Conservation (phyloP, 108 stramenopile species). For the Cyclotella choctawhatcheeana region DNA sequence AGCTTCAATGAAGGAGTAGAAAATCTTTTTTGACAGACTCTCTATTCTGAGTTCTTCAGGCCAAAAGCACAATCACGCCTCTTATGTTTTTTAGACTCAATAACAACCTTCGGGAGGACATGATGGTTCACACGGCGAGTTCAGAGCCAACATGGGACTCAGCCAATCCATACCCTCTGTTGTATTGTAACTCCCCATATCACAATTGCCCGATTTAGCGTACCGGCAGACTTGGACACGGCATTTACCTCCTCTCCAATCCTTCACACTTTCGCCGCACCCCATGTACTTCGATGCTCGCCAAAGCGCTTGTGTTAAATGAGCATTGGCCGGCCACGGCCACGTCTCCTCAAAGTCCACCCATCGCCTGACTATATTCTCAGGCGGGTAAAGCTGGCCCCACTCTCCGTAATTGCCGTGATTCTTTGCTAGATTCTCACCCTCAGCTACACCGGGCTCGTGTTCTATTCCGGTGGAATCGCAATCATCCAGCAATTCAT, state of each 20-base stretch:
- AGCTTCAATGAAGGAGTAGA: no score
- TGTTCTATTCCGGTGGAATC: slow-evolving; percentile 31
- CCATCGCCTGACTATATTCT: slow-evolving; percentile 35
- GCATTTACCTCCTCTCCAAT: slow-evolving; percentile 37
- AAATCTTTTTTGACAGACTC: no score
- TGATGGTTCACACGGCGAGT: slow-evolving; percentile 34
- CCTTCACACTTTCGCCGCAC: slow-evolving; percentile 37
- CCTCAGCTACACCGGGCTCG: slow-evolving; percentile 18
- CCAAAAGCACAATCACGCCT: no score
- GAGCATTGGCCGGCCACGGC: slow-evolving; percentile 31
- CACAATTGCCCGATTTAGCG: slow-evolving; percentile 37
- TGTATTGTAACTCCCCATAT: slow-evolving; percentile 32
- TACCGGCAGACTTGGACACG: slow-evolving; percentile 46
- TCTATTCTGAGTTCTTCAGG: no score
- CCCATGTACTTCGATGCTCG: slow-evolving; percentile 34
- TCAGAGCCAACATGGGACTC: slow-evolving; percentile 25
- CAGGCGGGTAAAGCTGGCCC: slow-evolving; percentile 36
- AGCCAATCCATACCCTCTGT: slow-evolving; percentile 34
- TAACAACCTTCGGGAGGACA: slow-evolving; percentile 39
- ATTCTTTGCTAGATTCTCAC: slow-evolving; percentile 41
- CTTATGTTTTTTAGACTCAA: no score
- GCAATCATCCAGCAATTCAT: slow-evolving; percentile 21
- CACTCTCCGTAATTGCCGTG: slow-evolving; percentile 19
- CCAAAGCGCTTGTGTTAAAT: slow-evolving; percentile 41
- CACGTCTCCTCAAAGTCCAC: slow-evolving; percentile 35